Evolutionary conservation across 768 basidiomycete genomes (phyloP), one percentile per base, ranked within the genome.

Genomic region (Lentinula raphanica): DNA sequence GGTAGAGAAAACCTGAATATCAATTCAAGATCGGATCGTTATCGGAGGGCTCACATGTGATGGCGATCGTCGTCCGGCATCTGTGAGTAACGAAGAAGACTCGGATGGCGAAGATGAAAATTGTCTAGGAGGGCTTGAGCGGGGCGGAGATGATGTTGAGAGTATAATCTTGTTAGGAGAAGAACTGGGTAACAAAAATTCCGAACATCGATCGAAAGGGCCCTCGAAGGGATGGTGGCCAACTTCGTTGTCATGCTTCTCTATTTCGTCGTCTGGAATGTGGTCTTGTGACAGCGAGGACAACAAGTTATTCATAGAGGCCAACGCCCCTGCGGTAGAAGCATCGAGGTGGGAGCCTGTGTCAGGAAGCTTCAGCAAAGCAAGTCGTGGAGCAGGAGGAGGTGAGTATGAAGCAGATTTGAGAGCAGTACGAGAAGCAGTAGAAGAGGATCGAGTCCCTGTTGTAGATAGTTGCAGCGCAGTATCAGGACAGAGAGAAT

Each of bases 111-210:
- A 77, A 49, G 79, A 73, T 59, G 74, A 71, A 63, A 81, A 74
- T 39, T 76, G n/a, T 17, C 67, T 65, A 7, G 66, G 63, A 49
- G 82, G 80, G 60, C 80, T 83, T 9, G 82, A 84, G 59, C 74
- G 77, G 78, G 80, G 53, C 54, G 40, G 31, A 11, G 54, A 35
- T 44, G 54, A 56, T 38, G 56, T 49, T n/a, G 25, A 29, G 46
- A 31, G 25, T n/a, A 36, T 12, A 23, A 5, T n/a, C 13, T 36
- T 5, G 11, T 28, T 8, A 11, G 40, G 54, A 15, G 54, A 56
- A 56, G 39, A 56, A 25, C 29, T 46, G 42, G 54, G 39, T 25
- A 56, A 31, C 5, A 35, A 11, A 6, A 9, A 11, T 21, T 35
- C 31, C 17, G 50, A 25, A 31, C n/a, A 32, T n/a, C 8, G 32